Base-by-base conservation (phyloP, 129 eudicot species). In the Ambrosia artemisiifolia region DNA sequence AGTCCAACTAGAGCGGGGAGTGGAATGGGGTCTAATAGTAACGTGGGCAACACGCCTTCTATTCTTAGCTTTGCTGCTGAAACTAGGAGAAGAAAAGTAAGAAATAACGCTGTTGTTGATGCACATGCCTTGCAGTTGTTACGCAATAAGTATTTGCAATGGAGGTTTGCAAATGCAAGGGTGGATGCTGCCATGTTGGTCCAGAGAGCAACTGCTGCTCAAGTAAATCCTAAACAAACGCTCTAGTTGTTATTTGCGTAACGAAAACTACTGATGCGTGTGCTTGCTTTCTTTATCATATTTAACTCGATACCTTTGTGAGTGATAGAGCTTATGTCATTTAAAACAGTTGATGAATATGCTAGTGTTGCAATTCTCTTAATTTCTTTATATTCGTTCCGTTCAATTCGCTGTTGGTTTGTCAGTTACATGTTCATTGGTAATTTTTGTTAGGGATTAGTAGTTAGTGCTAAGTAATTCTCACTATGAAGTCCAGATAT, bases 161-260 rank as follows among this genome's bases (percentile, higher is more conserved):
- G 98, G 98, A 81, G 98, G 46, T 89, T 85, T 63, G 88, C 74
- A 6, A 92, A 92, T 79, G 98, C 91, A 32, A 83, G 84, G 83
- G 95, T 80, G 17, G 91, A 92, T 73, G 83, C 86, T 70, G 83
- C 91, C 59, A 72, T 85, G 78, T 43, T 48, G 64, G 80, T 75
- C 44, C 91, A 87, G 86, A 81, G 76, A 56, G 74, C 56, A 53
- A 72, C n/a, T n/a, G n/a, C 77, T 42, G 85, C 88, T 34, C 88
- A 92, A 95, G 98, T 92, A 89, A 57, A 49, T 9, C 6, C 46
- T 51, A 43, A 30, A 13, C 55, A 20, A 63, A 74, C 5, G 7
- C 6, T 65, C 20, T 28, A 47, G 61, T 12, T 24, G 4, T 65
- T 12, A 24, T 65, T 2, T 60, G 66, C 67, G 1, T 38, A 63